Evolutionary conservation across 129 eudicot species (phyloP).

Genomic region (Logfia minima): DNA sequence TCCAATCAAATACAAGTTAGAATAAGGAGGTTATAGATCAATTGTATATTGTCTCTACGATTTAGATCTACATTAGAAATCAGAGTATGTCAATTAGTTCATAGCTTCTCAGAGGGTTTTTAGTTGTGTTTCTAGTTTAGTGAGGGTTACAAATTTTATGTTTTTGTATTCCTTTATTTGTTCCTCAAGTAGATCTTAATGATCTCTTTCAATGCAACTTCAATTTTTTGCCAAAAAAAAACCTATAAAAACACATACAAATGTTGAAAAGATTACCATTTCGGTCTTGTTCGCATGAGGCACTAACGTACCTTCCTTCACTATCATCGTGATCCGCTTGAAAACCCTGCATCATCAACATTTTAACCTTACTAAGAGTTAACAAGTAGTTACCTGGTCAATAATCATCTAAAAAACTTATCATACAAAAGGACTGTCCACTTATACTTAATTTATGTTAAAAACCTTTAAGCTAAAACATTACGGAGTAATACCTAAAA

Average conservation of each 20-base stretch:
- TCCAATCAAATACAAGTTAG: too few species aligned
- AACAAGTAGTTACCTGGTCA: slow-evolving; percentile 11
- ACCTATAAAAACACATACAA: neutral
- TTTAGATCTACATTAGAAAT: too few species aligned
- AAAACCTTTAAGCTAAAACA: slow-evolving; percentile 5
- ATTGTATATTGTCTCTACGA: too few species aligned
- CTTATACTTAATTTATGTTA: slow-evolving; percentile 12
- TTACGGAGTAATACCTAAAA: neutral
- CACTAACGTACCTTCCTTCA: slow-evolving; percentile 29
- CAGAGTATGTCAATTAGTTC: too few species aligned
- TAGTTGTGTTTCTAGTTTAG: too few species aligned
- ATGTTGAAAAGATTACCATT: slow-evolving; percentile 30
- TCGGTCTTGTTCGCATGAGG: slow-evolving; percentile 26
- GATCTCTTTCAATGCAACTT: too few species aligned
- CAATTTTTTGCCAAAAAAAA: neutral
- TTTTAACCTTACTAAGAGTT: neutral
- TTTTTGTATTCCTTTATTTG: too few species aligned
- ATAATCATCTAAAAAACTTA: slow-evolving; percentile 9
- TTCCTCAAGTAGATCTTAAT: too few species aligned
- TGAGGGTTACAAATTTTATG: too few species aligned
- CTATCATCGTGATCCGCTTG: slow-evolving; percentile 27
- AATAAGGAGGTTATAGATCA: too few species aligned
- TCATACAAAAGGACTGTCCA: neutral
- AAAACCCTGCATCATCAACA: slow-evolving; percentile 28
- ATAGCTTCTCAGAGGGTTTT: too few species aligned